A percentile compares a stretch with the other conserved stretches of the same genome.
Conservation (phyloP, 164 flowering plant species). For the Annona squamosa region DNA sequence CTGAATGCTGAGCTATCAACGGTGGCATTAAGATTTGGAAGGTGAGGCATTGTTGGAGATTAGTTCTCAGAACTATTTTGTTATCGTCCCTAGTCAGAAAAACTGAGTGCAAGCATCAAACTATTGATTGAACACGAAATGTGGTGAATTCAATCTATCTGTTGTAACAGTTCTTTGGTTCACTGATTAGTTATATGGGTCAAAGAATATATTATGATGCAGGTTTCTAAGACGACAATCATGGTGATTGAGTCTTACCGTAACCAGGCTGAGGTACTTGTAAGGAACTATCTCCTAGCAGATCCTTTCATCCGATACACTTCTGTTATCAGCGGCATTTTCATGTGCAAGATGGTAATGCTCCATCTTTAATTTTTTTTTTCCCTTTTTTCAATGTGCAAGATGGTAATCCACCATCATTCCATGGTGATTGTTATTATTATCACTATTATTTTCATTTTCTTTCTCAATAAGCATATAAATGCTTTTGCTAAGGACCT, state of each 20-base stretch:
- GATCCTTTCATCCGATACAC: slow-evolving; percentile 75
- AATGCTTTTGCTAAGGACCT: too few species aligned
- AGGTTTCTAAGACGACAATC: slow-evolving; percentile 27
- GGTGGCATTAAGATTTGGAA: background rate
- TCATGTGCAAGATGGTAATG: slow-evolving; percentile 77
- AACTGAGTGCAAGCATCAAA: background rate
- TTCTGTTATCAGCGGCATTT: slow-evolving; percentile 62
- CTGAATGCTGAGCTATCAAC: background rate
- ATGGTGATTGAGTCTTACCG: slow-evolving; percentile 57
- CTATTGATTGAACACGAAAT: background rate
- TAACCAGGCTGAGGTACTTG: slow-evolving; percentile 54
- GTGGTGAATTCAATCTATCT: background rate
- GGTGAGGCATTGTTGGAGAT: background rate
- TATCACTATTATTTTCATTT: too few species aligned
- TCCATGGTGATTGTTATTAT: too few species aligned
- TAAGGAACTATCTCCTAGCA: slow-evolving; percentile 58
- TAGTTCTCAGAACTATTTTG: background rate
- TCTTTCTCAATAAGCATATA: too few species aligned
- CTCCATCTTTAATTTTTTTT: slow-evolving; percentile 3
- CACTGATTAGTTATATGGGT: slow-evolving; percentile 11
- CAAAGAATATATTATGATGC: slow-evolving; percentile 23
- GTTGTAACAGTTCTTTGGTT: background rate
- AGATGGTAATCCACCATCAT: too few species aligned
- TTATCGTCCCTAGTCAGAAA: background rate
- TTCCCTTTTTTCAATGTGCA: background rate